Conservation (phyloP, 129 eudicot genomes). For the Centaurea solstitialis region DNA sequence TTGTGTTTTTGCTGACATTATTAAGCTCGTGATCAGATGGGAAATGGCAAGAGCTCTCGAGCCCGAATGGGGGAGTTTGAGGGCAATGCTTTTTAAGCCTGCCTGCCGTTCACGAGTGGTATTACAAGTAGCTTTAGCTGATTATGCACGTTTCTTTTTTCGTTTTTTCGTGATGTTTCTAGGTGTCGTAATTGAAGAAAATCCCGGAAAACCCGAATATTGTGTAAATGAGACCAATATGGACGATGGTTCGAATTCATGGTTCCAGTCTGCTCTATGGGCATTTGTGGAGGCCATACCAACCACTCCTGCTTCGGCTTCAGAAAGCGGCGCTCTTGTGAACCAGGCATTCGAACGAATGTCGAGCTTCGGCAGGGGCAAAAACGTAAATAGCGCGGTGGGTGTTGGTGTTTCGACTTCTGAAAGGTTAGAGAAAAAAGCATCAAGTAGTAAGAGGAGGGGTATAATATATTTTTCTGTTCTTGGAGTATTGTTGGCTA, state of each 20-base stretch:
- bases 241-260: conserved; percentile 46
- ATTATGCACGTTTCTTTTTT: conserved; percentile 33
- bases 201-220: conserved; percentile 32
- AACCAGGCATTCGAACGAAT: conserved; percentile 68
- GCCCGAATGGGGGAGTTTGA: conserved; percentile 81
- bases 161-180: conserved; percentile 33
- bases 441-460: conserved; percentile 24
- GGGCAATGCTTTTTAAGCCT: conserved; percentile 64
- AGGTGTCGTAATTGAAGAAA: conserved; percentile 63
- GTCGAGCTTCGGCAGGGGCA: conserved; percentile 82
- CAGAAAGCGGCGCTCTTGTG: conserved; percentile 67
- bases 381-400: conserved; percentile 35
- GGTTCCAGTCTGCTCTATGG: conserved; percentile 78
- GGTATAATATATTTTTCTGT: conserved; percentile 55
- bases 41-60: conserved; percentile 66
- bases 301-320: conserved; percentile 92
- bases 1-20: conserved; percentile 34
- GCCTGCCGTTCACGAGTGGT: conserved; percentile 32
- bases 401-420: conserved; percentile 29
- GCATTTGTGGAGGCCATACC: conserved; percentile 89
- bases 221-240: conserved; percentile 31
- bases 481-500: conserved; percentile 68
- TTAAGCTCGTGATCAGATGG: conserved; percentile 79
- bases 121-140: conserved; percentile 36
- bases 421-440: conserved; percentile 37